Evolutionary conservation across 1,284 basidiomycete genomes (phyloP), one percentile per base, ranked within the genome.

Genomic region (Sanguinoderma infundibulare): DNA sequence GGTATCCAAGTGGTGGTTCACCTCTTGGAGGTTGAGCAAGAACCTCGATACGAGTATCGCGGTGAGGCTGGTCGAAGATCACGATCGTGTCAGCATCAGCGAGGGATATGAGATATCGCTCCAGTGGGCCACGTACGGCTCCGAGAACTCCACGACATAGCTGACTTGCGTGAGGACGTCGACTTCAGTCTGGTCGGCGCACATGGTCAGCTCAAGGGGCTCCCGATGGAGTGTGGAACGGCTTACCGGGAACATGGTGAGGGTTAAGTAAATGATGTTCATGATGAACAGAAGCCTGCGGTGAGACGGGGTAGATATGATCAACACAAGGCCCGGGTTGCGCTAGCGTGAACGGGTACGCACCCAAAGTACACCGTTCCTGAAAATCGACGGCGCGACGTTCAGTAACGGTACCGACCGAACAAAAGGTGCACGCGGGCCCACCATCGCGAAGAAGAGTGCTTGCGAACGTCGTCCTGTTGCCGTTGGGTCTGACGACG

Each of bases 71-170:
- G 17, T 1, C 1, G 20, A 14, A 2, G 30, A 22, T 5, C 24
- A 5, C 15, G n/a, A 12, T 24, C 2, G 20, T 9, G 20, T n/a
- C n/a, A n/a, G 17, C n/a, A n/a, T 17, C 15, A 50, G 12, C 22
- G 44, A 20, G n/a, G 15, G 2, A 4, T 7, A 28, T 15, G 30
- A 15, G 44, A n/a, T 8, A 28, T 34, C 12, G 17, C 9, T 8
- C 7, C 14, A 5, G 26, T 14, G 3, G 14, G 14, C 17, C 17
- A 20, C 49, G 32, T 51, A 51, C 49, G 49, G 49, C 14, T 51
- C 49, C 6, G 32, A 34, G 49, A 51, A 51, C n/a, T 51, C 49
- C 20, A 51, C 32, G n/a, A 51, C 32, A 20, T 51, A 51, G 49
- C 32, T 51, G 49, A 35, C 32, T 51, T 51, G 49, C 20, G 49